phyloP scores from a whole-genome alignment of 2,329 filamentous ascomycete species.

The Camptophora hylomeconis region DNA sequence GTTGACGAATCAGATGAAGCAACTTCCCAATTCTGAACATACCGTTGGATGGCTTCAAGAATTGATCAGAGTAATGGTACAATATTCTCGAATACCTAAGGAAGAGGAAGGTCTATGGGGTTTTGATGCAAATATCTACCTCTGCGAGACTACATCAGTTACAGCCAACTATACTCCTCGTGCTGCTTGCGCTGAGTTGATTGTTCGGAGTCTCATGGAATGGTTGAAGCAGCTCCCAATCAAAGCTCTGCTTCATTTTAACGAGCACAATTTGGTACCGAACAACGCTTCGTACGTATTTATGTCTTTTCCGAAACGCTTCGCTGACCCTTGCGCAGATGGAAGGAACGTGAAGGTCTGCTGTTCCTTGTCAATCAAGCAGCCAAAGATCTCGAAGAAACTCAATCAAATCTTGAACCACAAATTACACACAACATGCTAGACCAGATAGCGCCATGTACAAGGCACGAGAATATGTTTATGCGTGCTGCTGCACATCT shows the following conservation, averaged over 20 bases:
- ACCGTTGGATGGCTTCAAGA: conserved; percentile 72
- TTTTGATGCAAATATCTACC: conserved; percentile 86
- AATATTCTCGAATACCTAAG: conserved; percentile 76
- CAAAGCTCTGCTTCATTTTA: conserved; percentile 69
- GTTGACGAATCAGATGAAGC: conserved; percentile 63
- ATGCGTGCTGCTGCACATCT: conserved; percentile 78
- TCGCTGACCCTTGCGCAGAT: conserved; percentile 22
- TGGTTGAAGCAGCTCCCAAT: conserved; percentile 68
- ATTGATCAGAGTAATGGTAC: conserved; percentile 71
- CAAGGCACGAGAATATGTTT: conserved; percentile 58
- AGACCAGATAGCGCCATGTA: conserved; percentile 65
- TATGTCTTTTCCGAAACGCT: conserved; percentile 7
- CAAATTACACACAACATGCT: conserved; percentile 62
- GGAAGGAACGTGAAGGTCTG: conserved; percentile 63
- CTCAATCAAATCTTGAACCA: conserved; percentile 55
- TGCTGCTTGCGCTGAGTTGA: conserved; percentile 79
- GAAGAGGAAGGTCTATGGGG: conserved; percentile 96
- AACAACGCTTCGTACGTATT: conserved; percentile 26
- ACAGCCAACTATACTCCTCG: conserved; percentile 93
- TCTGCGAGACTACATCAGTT: conserved; percentile 88
- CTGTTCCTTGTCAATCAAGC: conserved; percentile 78
- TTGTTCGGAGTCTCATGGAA: conserved; percentile 75
- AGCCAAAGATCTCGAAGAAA: conserved; percentile 69
- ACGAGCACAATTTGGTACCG: conserved; percentile 53
- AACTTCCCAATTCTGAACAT: conserved; percentile 44